Conservation (phyloP, 495 filamentous ascomycete species). For the Penicillium ochrochloron region DNA sequence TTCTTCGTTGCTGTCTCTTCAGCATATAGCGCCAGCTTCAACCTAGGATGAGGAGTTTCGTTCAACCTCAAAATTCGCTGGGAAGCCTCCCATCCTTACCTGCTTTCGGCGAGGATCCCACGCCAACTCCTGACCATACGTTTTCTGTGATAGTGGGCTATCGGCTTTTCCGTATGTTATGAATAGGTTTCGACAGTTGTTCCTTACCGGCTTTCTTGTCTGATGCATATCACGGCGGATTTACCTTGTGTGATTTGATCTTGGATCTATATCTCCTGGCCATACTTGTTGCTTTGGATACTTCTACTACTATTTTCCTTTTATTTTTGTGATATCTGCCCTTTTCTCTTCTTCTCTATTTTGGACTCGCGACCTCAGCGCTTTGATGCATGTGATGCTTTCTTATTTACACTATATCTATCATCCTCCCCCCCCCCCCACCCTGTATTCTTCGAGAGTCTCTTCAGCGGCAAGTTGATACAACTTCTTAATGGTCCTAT, state of each 20-base stretch:
- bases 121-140: conserved; percentile 1
- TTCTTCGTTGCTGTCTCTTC: neutral
- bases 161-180: conserved; percentile 16
- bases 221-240: conserved; percentile 35
- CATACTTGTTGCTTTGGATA: conserved; percentile 10
- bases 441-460: conserved; percentile 4
- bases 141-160: neutral
- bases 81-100: neutral
- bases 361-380: conserved; percentile 21
- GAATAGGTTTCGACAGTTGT: conserved; percentile 8
- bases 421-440: neutral
- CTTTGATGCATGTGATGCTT: conserved; percentile 25
- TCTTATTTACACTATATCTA: conserved; percentile 9
- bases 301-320: conserved; percentile 10
- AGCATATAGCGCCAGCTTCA: conserved; percentile 13
- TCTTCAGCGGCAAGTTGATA: conserved; percentile 2
- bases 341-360: conserved; percentile 15
- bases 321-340: conserved; percentile 27
- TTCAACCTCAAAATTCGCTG: conserved; percentile 17
- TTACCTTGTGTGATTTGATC: conserved; percentile 13
- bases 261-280: conserved; percentile 21
- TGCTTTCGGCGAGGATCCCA: neutral
- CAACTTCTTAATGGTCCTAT: conserved; percentile 3
- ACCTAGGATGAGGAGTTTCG: conserved; percentile 8
- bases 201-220: conserved; percentile 2